These are phyloP conservation scores for Domatiomyces catenatus DNA, from an alignment of 2,329 filamentous ascomycete genomes.

Conservation along the genomic window DNA sequence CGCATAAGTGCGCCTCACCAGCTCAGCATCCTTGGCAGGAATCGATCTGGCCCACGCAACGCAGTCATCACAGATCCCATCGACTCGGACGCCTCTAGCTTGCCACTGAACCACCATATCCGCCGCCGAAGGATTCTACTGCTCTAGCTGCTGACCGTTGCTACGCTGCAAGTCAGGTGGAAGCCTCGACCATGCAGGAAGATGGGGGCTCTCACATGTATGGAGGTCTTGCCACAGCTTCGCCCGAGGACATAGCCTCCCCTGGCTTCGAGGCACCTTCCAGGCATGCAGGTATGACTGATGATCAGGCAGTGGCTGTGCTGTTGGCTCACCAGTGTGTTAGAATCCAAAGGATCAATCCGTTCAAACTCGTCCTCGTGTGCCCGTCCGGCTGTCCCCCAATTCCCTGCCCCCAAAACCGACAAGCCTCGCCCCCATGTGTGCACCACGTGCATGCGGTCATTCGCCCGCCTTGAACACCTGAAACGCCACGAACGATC, in stretches of 20 bases:
- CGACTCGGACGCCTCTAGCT: not conserved
- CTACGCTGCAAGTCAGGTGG: too few relatives aligned
- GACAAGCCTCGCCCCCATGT: slow-evolving; percentile 95
- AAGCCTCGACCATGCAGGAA: not conserved
- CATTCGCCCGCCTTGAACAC: slow-evolving; percentile 89
- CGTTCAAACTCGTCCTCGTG: not conserved
- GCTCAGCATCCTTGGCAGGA: not conserved
- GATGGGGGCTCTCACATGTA: not conserved
- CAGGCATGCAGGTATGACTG: not conserved
- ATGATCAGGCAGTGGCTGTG: not conserved
- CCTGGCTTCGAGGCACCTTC: not conserved
- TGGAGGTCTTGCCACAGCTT: not conserved
- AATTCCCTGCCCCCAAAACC: slow-evolving; percentile 64
- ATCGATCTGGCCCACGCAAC: not conserved
- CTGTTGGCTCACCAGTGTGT: not conserved
- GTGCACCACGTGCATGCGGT: slow-evolving; percentile 77
- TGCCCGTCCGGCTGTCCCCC: slow-evolving; percentile 1
- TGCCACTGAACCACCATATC: not conserved
- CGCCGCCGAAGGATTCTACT: not conserved
- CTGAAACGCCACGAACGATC: slow-evolving; percentile 93
- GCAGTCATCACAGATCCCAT: not conserved
- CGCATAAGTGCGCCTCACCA: not conserved
- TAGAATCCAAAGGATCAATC: not conserved
- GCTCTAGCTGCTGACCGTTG: not conserved
- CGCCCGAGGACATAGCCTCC: not conserved